phyloP scores from a whole-genome alignment of 768 basidiomycete genomes.

The Mycena alexandri region DNA sequence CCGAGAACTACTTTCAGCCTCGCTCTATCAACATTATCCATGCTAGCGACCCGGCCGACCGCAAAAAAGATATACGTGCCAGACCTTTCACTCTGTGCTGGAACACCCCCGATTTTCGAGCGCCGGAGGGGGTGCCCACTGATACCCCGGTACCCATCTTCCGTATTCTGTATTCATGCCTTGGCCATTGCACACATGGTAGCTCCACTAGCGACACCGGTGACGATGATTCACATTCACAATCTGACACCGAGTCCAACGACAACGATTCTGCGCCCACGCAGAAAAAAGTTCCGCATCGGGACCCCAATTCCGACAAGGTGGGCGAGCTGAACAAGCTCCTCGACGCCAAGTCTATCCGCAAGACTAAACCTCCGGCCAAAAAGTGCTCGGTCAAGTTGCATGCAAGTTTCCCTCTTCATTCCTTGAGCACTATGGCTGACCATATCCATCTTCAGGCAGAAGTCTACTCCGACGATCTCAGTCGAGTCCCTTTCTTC shows the following conservation, averaged over 20 bases:
- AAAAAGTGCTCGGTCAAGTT: neutral
- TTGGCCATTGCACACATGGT: slow-evolving; percentile 12
- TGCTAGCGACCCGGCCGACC: slow-evolving; percentile 20
- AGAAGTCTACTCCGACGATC: slow-evolving; percentile 26
- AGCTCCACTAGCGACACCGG: too few species aligned
- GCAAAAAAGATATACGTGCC: slow-evolving; percentile 26
- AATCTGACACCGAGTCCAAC: too few species aligned
- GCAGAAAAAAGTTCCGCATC: too few species aligned
- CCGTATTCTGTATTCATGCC: slow-evolving; percentile 14
- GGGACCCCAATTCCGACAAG: too few species aligned
- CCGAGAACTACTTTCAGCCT: neutral
- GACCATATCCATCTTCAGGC: slow-evolving; percentile 10
- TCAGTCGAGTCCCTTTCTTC: slow-evolving; percentile 6
- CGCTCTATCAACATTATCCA: slow-evolving; percentile 5
- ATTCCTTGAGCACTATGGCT: neutral
- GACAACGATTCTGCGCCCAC: too few species aligned
- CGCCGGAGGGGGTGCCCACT: neutral
- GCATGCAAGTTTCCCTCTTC: too few species aligned
- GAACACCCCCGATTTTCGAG: slow-evolving; percentile 7
- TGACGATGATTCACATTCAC: too few species aligned
- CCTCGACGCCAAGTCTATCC: too few species aligned
- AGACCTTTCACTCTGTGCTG: slow-evolving; percentile 17
- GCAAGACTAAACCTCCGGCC: too few species aligned
- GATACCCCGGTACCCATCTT: slow-evolving; percentile 11
- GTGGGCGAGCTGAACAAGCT: too few species aligned